These are phyloP conservation scores for Huntiella abstrusa DNA, from an alignment of 2,329 filamentous ascomycete genomes.

Conservation along the genomic window DNA sequence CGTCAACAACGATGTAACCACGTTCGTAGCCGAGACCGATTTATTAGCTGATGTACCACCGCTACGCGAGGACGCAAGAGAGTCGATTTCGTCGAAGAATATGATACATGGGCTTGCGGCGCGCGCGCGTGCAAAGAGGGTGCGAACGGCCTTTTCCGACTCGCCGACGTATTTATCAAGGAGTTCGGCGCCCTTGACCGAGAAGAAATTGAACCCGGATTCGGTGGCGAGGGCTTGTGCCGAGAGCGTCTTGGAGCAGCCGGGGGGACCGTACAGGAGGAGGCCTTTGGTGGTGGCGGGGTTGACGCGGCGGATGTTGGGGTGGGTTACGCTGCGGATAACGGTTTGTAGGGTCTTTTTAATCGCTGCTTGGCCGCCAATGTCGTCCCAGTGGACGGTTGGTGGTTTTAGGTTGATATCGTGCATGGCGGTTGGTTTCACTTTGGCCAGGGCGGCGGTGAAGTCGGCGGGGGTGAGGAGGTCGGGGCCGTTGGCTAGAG, in stretches of 20 bases:
- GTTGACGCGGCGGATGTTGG: conserved; percentile 21
- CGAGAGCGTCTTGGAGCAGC: conserved; percentile 84
- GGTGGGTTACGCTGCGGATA: conserved; percentile 17
- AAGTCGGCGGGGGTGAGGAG: conserved; percentile 28
- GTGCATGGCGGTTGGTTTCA: conserved; percentile 72
- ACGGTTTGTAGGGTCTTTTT: conserved; percentile 41
- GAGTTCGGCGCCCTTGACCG: conserved; percentile 82
- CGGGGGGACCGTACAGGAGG: conserved; percentile 78
- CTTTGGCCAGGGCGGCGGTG: conserved; percentile 42
- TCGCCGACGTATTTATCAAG: conserved; percentile 96
- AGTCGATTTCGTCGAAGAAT: conserved; percentile 49
- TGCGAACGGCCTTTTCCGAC: conserved; percentile 68
- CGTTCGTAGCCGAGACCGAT: conserved; percentile 45
- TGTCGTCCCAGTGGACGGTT: conserved; percentile 69
- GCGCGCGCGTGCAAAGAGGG: conserved; percentile 68
- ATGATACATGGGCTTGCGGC: conserved; percentile 75
- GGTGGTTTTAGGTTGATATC: conserved; percentile 80
- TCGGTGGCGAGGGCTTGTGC: conserved; percentile 85
- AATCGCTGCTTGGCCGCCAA: conserved; percentile 65
- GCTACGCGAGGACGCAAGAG: conserved; percentile 41
- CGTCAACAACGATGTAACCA: conserved; percentile 73
- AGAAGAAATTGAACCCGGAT: conserved; percentile 80
- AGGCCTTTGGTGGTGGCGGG: conserved; percentile 57
- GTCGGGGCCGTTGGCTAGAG: conserved; percentile 32
- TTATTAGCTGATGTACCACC: conserved; percentile 23